Base-by-base conservation (phyloP, 2,329 filamentous ascomycete genomes). In the Cadophora luteo-olivacea region DNA sequence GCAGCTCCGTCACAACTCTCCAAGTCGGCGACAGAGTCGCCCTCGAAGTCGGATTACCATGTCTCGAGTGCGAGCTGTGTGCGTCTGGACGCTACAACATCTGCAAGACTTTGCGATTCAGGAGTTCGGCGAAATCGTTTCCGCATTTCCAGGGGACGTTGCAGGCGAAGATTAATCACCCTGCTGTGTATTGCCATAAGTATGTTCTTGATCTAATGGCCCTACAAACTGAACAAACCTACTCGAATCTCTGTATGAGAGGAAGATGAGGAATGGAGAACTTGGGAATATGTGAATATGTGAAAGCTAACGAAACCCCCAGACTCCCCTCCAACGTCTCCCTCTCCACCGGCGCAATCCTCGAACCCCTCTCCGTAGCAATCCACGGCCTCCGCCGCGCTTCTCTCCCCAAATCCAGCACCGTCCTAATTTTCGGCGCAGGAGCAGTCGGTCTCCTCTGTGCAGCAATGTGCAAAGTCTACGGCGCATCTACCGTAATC, bases 111-210 rank as follows among this genome's bases (percentile, higher is more conserved):
- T 71, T 79, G 72, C 74, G 74, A 61, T 79, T 79, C 67, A 74
- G 77, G 66, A 79, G 77, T 66, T 78, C 76, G 12, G 78, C 77
- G 57, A 79, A 79, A 68, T 69, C 70, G 0, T 77, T 76, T 57
- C 78, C 78, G 4, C 78, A 79, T 75, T 77, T 76, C 60, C 76
- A 79, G 48, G 77, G 77, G 5, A 79, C 77, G 12, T 65, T 79
- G 51, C 77, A 78, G 55, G 74, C 73, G 65, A 75, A 71, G n/a
- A 78, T 97, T 82, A 97, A 96, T 83, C 95, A 97, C 83, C 94
- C 93, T 1, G 94, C 94, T n/a, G 85, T 91, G 61, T 97, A 94
- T 92, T 98, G 95, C 83, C 93, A 97, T 85, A 97, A 97, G 86
- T 78, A 69, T 65, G 75, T 66, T 19, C 51, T 19, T 41, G 32